Conservation (phyloP, 345 rosid genomes). For the Eutrema heterophyllum region DNA sequence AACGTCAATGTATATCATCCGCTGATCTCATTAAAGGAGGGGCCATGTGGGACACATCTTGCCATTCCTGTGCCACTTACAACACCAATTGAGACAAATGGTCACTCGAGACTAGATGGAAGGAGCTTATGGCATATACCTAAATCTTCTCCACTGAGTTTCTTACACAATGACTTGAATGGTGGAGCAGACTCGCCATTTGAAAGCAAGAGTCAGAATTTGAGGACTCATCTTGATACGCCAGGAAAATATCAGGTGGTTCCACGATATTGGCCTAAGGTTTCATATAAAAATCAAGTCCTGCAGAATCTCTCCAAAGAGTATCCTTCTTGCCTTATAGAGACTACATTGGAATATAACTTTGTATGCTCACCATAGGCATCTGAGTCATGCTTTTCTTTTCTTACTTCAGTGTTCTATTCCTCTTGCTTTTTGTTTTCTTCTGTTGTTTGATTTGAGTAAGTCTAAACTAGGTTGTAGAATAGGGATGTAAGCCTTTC, state of each 20-base stretch:
- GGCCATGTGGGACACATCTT: slow-evolving; percentile 45
- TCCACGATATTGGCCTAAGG: slow-evolving; percentile 85
- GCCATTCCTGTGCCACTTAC: slow-evolving; percentile 41
- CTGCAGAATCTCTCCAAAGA: slow-evolving; percentile 65
- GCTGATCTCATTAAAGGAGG: slow-evolving; percentile 45
- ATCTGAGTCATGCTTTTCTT: background rate
- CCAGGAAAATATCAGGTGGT: slow-evolving; percentile 65
- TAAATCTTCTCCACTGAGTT: slow-evolving; percentile 42
- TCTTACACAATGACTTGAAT: slow-evolving; percentile 41
- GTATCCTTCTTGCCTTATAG: slow-evolving; percentile 65
- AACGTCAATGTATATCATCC: slow-evolving; percentile 45
- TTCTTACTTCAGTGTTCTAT: background rate
- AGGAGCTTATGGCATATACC: slow-evolving; percentile 40
- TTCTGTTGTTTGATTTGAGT: background rate
- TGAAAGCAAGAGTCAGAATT: slow-evolving; percentile 49
- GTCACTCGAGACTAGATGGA: slow-evolving; percentile 49
- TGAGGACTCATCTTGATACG: slow-evolving; percentile 58
- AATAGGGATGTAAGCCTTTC: background rate
- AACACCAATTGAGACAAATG: slow-evolving; percentile 48
- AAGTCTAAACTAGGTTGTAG: slow-evolving; percentile 1
- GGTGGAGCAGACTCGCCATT: slow-evolving; percentile 47
- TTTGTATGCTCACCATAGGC: slow-evolving; percentile 6
- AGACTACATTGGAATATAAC: slow-evolving; percentile 4
- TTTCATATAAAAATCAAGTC: slow-evolving; percentile 51
- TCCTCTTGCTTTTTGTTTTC: slow-evolving; percentile 11